Evolutionary conservation across 441 rosid genomes (phyloP).

Genomic region (California macrophylla): DNA sequence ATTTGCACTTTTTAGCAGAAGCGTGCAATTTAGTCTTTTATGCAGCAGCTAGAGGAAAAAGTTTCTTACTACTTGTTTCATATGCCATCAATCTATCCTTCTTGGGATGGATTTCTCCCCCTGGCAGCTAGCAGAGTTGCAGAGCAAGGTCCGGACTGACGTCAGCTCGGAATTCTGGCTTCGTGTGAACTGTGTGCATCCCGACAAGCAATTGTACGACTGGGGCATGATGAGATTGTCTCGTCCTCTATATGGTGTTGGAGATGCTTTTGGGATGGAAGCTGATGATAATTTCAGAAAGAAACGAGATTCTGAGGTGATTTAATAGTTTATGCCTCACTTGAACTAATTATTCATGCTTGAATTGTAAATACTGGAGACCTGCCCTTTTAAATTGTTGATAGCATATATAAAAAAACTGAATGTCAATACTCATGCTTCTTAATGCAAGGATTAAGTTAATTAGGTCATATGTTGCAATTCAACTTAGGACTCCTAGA

Average conservation of each 20-base stretch:
- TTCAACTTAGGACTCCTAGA: not conserved
- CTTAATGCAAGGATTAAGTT: not conserved
- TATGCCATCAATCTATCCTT: conserved; percentile 25
- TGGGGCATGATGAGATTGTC: conserved; percentile 91
- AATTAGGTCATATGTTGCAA: not conserved
- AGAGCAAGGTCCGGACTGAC: conserved; percentile 59
- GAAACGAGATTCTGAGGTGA: conserved; percentile 94
- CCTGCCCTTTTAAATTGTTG: not conserved
- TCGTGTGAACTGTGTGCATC: conserved; percentile 54
- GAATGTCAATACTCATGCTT: not conserved
- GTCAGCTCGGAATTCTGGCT: conserved; percentile 88
- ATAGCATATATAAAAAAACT: not conserved
- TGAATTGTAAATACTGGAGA: not conserved
- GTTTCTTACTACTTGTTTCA: conserved; percentile 7
- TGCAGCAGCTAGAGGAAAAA: not conserved
- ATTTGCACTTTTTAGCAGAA: not conserved
- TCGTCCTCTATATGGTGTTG: conserved; percentile 74
- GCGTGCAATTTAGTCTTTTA: not conserved
- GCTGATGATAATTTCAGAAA: conserved; percentile 83
- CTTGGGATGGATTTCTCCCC: conserved; percentile 24
- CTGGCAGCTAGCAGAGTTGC: conserved; percentile 73
- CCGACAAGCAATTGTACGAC: conserved; percentile 70
- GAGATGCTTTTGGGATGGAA: conserved; percentile 79
- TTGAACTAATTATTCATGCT: not conserved
- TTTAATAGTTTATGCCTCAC: conserved; percentile 9